Conservation (phyloP, 495 filamentous ascomycete genomes). For the Penicillium psychrofluorescens region DNA sequence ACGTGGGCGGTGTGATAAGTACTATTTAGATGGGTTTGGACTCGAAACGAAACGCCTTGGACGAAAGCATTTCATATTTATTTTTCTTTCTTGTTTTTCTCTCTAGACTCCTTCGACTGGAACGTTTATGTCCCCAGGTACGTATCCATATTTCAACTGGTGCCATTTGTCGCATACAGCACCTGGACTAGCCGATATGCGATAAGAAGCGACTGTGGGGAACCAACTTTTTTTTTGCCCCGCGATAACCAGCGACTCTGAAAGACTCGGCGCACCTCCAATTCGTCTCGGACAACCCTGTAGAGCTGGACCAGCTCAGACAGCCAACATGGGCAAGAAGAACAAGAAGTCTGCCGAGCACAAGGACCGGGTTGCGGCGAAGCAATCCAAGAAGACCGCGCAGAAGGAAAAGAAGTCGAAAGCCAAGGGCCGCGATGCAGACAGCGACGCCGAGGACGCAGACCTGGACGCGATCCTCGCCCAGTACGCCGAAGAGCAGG, state of each 20-base stretch:
- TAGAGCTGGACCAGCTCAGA: too few species aligned
- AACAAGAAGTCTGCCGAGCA: conserved; percentile 49
- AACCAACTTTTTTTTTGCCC: conserved; percentile 20
- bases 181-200: too few species aligned
- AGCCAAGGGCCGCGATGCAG: conserved; percentile 49
- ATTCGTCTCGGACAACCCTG: background rate
- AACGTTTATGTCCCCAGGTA: too few species aligned
- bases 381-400: conserved; percentile 54
- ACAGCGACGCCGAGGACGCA: conserved; percentile 83
- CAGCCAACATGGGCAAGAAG: conserved; percentile 41
- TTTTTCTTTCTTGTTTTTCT: too few species aligned
- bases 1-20: conserved; percentile 17
- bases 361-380: conserved; percentile 47
- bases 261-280: background rate
- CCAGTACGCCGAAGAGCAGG: conserved; percentile 77
- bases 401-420: conserved; percentile 72
- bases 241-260: conserved; percentile 3
- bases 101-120: too few species aligned
- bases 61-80: too few species aligned
- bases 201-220: conserved; percentile 9
- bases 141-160: too few species aligned
- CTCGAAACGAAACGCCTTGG: too few species aligned
- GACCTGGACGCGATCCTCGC: conserved; percentile 95
- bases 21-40: too few species aligned
- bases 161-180: too few species aligned